Evolutionary conservation across 75 land plant genomes (phyloP), one percentile per base, ranked within the genome.

Genomic region (Adiantum capillusveneris): DNA sequence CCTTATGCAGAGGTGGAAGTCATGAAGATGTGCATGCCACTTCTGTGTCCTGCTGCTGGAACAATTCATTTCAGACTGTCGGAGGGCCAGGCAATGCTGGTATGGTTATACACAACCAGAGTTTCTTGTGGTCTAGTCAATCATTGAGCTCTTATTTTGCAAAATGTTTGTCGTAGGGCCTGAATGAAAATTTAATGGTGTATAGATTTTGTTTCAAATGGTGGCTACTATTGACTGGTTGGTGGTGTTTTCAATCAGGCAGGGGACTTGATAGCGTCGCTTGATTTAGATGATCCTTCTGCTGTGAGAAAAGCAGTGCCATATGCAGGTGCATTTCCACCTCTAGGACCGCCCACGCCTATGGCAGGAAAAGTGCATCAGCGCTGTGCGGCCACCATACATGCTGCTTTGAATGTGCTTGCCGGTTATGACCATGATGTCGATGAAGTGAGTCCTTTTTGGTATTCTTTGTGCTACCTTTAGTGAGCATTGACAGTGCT

Each of bases 11-110:
- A 94, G 64, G 98, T 94, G 34, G 98, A 94, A 69, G 98, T 94
- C 31, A 94, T 94, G 98, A 94, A 94, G 64, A 94, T 94, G 98
- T 94, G 98, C 50, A 94, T 94, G 98, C 98, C 98, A 53, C 75
- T 93, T 36, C 75, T 93, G 44, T 77, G 82, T 51, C 98, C 98
- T 29, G 91, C 98, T 62, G 71, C 98, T 65, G 98, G 98, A 41
- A 62, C 75, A 1, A 75, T 94, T 56, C 85, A 82, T 31, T 90
- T 86, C 67, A 74, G 77, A 62, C 66, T 85, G 75, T 75, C 91
- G 44, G 98, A 94, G 77, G 98, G 96, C 36, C 96, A 91, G 55
- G 79, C 98, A 67, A 79, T 94, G 91, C 84, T 86, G 91, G 98
- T 94, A 75, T 43, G 53, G 13, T 5, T 48, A n/a, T n/a, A n/a